Evolutionary conservation across 306 rosid genomes (phyloP).

Genomic region (Cucurbita argyrosperma): DNA sequence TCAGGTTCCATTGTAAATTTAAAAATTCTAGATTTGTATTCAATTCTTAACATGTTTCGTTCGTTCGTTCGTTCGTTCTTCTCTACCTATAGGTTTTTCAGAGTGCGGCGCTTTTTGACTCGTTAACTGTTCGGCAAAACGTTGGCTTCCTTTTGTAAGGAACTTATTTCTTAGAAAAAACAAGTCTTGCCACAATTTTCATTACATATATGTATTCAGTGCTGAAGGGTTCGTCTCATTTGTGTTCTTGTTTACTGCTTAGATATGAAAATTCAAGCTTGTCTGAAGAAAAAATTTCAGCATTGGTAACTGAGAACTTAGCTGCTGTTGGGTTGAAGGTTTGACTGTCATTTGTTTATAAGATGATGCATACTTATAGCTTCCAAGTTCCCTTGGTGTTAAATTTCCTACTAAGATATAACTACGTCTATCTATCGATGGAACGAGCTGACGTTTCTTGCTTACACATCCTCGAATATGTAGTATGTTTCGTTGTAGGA

Average conservation of each 20-base stretch:
- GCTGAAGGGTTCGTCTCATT: not conserved
- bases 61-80: not conserved
- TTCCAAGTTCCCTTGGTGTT: not conserved
- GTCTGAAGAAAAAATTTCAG: slow-evolving; percentile 57
- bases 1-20: not conserved
- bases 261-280: slow-evolving; percentile 87
- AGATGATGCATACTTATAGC: not conserved
- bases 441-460: slow-evolving; percentile 1
- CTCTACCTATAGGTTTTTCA: slow-evolving; percentile 68
- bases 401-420: not conserved
- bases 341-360: slow-evolving; percentile 11
- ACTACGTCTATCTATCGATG: not conserved
- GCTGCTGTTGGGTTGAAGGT: slow-evolving; percentile 95
- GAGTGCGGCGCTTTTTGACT: slow-evolving; percentile 99
- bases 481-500: not conserved
- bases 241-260: slow-evolving; percentile 12
- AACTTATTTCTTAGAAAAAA: not conserved
- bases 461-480: not conserved
- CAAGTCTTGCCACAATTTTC: not conserved
- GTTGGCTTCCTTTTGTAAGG: slow-evolving; percentile 98
- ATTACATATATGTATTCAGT: not conserved
- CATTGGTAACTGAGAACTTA: slow-evolving; percentile 69
- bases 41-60: not conserved
- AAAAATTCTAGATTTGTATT: not conserved
- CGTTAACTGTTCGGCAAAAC: slow-evolving; percentile 88